phyloP scores from a whole-genome alignment of 2,329 filamentous ascomycete genomes.

The Aspergillus sp. region DNA sequence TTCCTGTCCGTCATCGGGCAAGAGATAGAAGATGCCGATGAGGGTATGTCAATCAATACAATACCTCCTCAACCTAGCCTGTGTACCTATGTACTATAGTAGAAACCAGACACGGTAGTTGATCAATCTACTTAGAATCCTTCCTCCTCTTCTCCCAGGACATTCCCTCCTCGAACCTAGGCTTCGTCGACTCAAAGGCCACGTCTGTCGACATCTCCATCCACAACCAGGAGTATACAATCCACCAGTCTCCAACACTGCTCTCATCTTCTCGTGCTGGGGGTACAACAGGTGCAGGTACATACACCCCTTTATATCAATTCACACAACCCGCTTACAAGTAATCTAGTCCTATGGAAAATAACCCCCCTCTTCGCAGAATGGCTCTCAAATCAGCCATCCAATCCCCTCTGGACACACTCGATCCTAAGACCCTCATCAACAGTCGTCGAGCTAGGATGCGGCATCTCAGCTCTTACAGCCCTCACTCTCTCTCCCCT shows the following conservation, averaged over 20 bases:
- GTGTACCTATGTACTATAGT: background rate
- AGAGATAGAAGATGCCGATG: constrained; percentile 58
- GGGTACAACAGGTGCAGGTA: constrained; percentile 72
- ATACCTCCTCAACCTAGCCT: background rate
- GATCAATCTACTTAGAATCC: constrained; percentile 63
- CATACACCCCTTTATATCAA: background rate
- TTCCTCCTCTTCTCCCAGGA: constrained; percentile 81
- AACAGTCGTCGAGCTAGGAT: constrained; percentile 77
- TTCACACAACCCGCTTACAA: background rate
- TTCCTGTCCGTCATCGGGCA: constrained; percentile 47
- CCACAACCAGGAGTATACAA: constrained; percentile 66
- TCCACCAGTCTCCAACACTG: constrained; percentile 80
- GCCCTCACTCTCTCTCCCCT: constrained; percentile 65
- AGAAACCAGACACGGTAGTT: background rate
- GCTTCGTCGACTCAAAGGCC: constrained; percentile 76
- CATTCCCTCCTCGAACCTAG: constrained; percentile 73
- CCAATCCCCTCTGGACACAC: constrained; percentile 62
- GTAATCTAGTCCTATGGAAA: constrained; percentile 75
- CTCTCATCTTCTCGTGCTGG: constrained; percentile 72
- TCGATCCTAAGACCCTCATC: constrained; percentile 56
- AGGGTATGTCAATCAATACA: constrained; percentile 49
- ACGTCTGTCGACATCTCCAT: constrained; percentile 66
- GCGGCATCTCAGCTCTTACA: constrained; percentile 79
- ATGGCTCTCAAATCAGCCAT: constrained; percentile 64
- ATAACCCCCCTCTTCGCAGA: constrained; percentile 79